A percentile compares a stretch with the other conserved stretches of the same genome.
phyloP scores from a whole-genome alignment of 108 stramenopile genomes.

The Hondaea fermentalgiana region DNA sequence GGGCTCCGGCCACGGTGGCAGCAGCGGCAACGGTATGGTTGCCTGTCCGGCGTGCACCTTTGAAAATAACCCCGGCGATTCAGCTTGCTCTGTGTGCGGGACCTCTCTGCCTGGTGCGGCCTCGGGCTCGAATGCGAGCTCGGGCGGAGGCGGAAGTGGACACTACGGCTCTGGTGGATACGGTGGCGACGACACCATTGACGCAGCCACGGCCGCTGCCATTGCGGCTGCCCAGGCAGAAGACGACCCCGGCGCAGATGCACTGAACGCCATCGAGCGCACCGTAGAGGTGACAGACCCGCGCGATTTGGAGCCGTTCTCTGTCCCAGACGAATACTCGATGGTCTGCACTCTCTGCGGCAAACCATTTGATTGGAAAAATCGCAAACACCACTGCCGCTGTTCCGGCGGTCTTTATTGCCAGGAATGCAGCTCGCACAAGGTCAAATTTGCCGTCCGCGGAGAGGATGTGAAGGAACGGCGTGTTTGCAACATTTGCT shows the following conservation, averaged over 20 bases:
- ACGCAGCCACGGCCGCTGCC: not conserved
- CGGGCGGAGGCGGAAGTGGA: not conserved
- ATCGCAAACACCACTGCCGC: not conserved
- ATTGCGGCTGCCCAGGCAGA: slow-evolving; percentile 14
- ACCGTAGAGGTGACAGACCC: not conserved
- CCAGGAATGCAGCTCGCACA: not conserved
- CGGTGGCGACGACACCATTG: not conserved
- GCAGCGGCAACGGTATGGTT: not conserved
- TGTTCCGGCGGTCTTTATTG: not conserved
- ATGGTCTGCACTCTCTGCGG: not conserved
- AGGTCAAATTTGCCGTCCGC: not conserved
- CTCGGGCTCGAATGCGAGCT: too few relatives aligned
- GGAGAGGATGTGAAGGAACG: not conserved
- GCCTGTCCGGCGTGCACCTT: not conserved
- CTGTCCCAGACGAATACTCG: not conserved
- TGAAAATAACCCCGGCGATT: not conserved
- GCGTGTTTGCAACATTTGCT: not conserved
- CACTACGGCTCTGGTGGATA: not conserved
- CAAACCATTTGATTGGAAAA: not conserved
- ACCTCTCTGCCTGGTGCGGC: not conserved
- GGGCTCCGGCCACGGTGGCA: not conserved
- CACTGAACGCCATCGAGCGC: not conserved
- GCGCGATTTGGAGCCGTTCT: not conserved
- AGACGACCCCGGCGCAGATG: not conserved
- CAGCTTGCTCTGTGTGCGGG: not conserved